A percentile compares a stretch with the other conserved stretches of the same genome.
Conservation (phyloP, 805 yeast genomes). For the Candida vartiovaarae region DNA sequence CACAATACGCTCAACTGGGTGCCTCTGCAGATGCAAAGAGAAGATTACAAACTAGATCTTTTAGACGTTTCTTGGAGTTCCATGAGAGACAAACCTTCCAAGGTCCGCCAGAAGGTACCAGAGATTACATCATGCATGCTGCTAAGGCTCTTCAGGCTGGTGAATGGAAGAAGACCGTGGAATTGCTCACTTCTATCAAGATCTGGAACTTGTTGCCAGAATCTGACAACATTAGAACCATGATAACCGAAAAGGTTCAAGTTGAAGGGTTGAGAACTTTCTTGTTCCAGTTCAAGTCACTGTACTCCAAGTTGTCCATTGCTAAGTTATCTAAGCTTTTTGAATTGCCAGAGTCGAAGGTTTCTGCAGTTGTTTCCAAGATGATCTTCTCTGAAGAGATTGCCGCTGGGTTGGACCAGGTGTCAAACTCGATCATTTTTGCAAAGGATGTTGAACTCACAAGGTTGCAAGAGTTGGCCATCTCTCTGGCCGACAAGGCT, state of each 20-base stretch:
- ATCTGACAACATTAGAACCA: constrained; percentile 54
- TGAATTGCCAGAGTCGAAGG: constrained; percentile 48
- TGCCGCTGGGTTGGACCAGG: constrained; percentile 65
- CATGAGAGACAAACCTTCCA: constrained; percentile 91
- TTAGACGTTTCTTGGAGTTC: constrained; percentile 85
- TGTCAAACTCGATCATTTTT: constrained; percentile 56
- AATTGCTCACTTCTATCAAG: constrained; percentile 66
- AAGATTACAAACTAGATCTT: constrained; percentile 66
- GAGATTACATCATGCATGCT: constrained; percentile 89
- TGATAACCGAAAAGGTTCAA: constrained; percentile 76
- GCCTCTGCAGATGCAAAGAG: constrained; percentile 51
- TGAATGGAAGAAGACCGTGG: constrained; percentile 77
- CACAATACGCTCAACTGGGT: constrained; percentile 72
- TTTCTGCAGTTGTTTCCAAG: constrained; percentile 58
- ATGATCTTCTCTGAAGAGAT: constrained; percentile 77
- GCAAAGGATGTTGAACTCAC: constrained; percentile 73
- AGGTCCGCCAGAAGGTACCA: constrained; percentile 96
- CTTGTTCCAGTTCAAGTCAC: constrained; percentile 73
- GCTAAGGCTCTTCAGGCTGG: constrained; percentile 84
- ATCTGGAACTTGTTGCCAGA: constrained; percentile 82
- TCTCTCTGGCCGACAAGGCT: constrained; percentile 76
- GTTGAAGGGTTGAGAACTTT: constrained; percentile 90
- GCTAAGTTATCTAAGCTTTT: constrained; percentile 59
- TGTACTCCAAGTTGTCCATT: constrained; percentile 69
- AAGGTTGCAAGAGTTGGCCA: constrained; percentile 80